Evolutionary conservation across 805 yeast genomes (phyloP).

Genomic region (Yamadazyma laniorum): DNA sequence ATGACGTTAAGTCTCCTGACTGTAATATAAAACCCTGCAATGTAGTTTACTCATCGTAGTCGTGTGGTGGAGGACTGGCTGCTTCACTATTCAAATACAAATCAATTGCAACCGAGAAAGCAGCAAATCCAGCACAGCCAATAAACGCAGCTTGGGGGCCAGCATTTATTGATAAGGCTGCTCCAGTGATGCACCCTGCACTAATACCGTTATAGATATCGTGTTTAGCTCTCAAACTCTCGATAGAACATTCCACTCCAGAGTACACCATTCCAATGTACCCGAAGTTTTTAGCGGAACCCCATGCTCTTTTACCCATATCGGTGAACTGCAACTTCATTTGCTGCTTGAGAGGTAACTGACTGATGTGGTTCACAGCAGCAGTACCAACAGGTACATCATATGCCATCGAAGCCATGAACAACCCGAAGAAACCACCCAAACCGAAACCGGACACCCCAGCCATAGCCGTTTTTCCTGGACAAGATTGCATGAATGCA

Average conservation of each 20-base stretch:
- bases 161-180: conserved; percentile 85
- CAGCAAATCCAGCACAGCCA: conserved; percentile 98
- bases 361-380: conserved; percentile 61
- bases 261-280: conserved; percentile 87
- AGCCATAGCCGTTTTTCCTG: conserved; percentile 87
- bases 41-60: conserved; percentile 58
- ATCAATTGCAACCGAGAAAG: conserved; percentile 87
- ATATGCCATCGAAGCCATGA: conserved; percentile 84
- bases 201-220: conserved; percentile 88
- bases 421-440: conserved; percentile 93
- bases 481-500: conserved; percentile 86
- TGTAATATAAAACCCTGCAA: conserved; percentile 1
- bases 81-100: conserved; percentile 81
- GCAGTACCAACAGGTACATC: conserved; percentile 72
- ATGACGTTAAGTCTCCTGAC: background rate
- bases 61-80: conserved; percentile 80
- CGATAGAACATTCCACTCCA: conserved; percentile 89
- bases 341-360: conserved; percentile 88
- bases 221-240: conserved; percentile 81
- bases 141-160: conserved; percentile 91
- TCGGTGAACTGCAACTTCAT: conserved; percentile 87
- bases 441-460: conserved; percentile 93
- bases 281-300: conserved; percentile 92
- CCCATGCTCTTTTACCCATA: conserved; percentile 86
- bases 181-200: conserved; percentile 97